phyloP scores from a whole-genome alignment of 495 filamentous ascomycete genomes.

The Lasiosphaeris hirsuta region DNA sequence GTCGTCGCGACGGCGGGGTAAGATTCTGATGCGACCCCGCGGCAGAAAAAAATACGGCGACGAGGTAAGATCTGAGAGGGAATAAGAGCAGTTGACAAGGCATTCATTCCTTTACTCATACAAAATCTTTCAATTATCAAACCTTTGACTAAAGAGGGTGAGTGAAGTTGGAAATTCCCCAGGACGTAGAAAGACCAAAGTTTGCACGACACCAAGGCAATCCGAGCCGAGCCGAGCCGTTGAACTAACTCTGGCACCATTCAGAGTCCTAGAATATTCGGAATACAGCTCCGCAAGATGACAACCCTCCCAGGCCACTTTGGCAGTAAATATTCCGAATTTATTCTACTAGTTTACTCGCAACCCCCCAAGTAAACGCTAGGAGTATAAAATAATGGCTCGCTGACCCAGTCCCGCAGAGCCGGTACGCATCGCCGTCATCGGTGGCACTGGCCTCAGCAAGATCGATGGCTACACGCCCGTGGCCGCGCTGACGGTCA shows the following conservation, averaged over 20 bases:
- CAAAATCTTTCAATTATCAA: too few relatives aligned
- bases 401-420: background rate
- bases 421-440: constrained; percentile 81
- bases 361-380: background rate
- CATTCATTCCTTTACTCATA: too few relatives aligned
- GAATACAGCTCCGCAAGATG: constrained; percentile 10
- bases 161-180: too few relatives aligned
- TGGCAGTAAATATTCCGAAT: constrained; percentile 13
- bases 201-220: too few relatives aligned
- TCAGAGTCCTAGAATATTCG: too few relatives aligned
- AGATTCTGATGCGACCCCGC: constrained; percentile 19
- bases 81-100: background rate
- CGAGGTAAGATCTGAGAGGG: background rate
- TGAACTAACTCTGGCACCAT: too few relatives aligned
- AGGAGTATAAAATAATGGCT: background rate
- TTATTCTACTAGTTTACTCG: background rate
- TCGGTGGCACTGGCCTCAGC: constrained; percentile 90
- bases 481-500: constrained; percentile 65
- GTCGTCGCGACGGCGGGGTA: constrained; percentile 35
- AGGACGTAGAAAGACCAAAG: too few relatives aligned
- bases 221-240: too few relatives aligned
- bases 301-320: constrained; percentile 20
- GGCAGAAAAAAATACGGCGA: constrained; percentile 16
- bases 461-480: constrained; percentile 69
- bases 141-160: too few relatives aligned